Evolutionary conservation across 1,139 yeast genomes (phyloP), one percentile per base, ranked within the genome.

Genomic region (Hemisphaericaspora lyxosophila): DNA sequence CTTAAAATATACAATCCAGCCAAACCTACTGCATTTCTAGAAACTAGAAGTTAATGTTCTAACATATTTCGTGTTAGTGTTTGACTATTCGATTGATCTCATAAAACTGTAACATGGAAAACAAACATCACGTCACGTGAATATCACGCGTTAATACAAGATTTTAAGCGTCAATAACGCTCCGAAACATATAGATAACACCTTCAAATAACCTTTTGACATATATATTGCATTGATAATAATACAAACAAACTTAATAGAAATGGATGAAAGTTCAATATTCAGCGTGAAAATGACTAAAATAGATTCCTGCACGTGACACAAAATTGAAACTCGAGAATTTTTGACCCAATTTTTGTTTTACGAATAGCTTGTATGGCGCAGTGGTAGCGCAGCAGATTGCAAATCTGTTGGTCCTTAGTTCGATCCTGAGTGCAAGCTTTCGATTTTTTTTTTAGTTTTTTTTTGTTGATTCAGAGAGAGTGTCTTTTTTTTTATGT

Each of bases 341-440:
- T 6, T 24, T 8, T 13, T 6, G 26, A 24, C 6, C 5, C 5
- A 24, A 11, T 9, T 24, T n/a, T 4, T 24, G 26, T 12, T 15
- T 12, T 14, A 15, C 12, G 4, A 28, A n/a, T 12, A 50, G 85
- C 83, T 76, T 76, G 82, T 74, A 70, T 81, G 86, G 87, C 87
- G 85, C 86, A 81, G 87, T 78, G 87, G 87, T 82, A 82, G 86
- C 86, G 88, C 86, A 81, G 85, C 84, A 82, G 87, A 82, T 82
- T 82, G 87, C 88, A 82, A 82, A 82, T 81, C 87, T 81, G 84
- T 80, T 80, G 86, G 87, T 82, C 87, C 84, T 77, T 74, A 80
- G 88, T 82, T 82, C 88, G 78, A 82, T 58, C 78, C 88, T 80
- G 87, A 78, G 85, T 73, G 76, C 82, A 78, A 80, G 86, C 87